Conservation (phyloP, 768 basidiomycete species). For the Tylopilus vinaceipallidus region DNA sequence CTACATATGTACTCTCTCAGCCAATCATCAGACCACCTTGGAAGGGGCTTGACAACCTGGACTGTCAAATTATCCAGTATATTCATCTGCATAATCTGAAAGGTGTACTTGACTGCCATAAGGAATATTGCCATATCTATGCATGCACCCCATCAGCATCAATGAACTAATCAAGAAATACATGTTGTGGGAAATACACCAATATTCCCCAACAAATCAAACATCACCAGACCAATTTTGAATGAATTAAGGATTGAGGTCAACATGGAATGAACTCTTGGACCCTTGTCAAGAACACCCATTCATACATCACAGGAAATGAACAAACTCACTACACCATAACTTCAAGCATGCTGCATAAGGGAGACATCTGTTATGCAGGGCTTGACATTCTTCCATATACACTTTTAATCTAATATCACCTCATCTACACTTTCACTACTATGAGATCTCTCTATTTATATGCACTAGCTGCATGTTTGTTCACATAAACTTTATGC, state of each 20-base stretch:
- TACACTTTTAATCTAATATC: too few species aligned
- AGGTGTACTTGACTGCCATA: conserved; percentile 9
- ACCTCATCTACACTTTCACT: too few species aligned
- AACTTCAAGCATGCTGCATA: conserved; percentile 17
- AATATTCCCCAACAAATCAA: conserved; percentile 12
- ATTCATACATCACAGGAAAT: not conserved
- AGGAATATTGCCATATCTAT: conserved; percentile 18
- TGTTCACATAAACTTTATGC: too few species aligned
- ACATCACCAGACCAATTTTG: conserved; percentile 12
- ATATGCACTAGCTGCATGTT: too few species aligned
- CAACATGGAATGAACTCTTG: conserved; percentile 14
- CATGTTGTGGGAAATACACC: not conserved
- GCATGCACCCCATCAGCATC: too few species aligned
- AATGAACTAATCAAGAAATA: too few species aligned
- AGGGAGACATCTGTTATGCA: conserved; percentile 6
- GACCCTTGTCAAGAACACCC: not conserved
- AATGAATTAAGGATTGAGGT: conserved; percentile 13
- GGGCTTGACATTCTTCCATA: conserved; percentile 10
- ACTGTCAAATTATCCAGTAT: conserved; percentile 9
- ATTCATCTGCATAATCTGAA: too few species aligned
- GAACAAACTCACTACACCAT: conserved; percentile 7
- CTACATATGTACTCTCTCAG: conserved; percentile 12
- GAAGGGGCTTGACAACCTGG: conserved; percentile 13
- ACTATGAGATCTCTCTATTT: too few species aligned
- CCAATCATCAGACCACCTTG: conserved; percentile 14